Conservation (phyloP, 116 monocot genomes). For the Iris pallida region DNA sequence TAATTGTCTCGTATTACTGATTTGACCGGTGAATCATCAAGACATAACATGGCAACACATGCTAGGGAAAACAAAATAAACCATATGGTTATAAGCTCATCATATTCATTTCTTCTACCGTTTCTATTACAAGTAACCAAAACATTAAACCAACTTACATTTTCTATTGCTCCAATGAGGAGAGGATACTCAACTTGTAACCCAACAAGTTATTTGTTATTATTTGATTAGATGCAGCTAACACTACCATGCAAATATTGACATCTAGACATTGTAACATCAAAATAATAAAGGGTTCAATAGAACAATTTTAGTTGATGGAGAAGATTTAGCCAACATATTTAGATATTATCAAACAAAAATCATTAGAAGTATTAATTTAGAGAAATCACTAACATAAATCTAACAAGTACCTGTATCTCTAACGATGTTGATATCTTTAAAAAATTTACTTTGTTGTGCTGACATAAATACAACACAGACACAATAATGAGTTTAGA, state of each 20-base stretch:
- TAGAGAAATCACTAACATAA: no score
- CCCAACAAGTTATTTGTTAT: slow-evolving; percentile 35
- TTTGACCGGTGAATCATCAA: slow-evolving; percentile 13
- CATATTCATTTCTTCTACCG: neutral
- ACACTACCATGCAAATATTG: neutral
- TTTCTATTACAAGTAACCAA: neutral
- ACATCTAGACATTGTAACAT: neutral
- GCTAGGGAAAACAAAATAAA: slow-evolving; percentile 9
- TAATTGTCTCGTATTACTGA: neutral
- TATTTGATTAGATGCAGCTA: slow-evolving; percentile 44
- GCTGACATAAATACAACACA: no score
- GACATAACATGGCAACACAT: slow-evolving; percentile 11
- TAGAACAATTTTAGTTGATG: no score
- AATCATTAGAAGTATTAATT: no score
- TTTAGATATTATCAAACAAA: no score
- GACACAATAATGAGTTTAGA: no score
- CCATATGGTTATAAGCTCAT: neutral
- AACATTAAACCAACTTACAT: slow-evolving; percentile 31
- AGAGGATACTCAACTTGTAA: slow-evolving; percentile 28
- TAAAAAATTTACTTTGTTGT: no score
- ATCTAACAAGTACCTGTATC: no score
- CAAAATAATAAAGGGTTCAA: neutral
- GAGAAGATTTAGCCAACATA: no score
- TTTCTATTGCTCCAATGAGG: slow-evolving; percentile 30
- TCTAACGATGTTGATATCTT: no score